phyloP scores from a whole-genome alignment of 164 flowering plant species.

The Nymphaea thermarum region DNA sequence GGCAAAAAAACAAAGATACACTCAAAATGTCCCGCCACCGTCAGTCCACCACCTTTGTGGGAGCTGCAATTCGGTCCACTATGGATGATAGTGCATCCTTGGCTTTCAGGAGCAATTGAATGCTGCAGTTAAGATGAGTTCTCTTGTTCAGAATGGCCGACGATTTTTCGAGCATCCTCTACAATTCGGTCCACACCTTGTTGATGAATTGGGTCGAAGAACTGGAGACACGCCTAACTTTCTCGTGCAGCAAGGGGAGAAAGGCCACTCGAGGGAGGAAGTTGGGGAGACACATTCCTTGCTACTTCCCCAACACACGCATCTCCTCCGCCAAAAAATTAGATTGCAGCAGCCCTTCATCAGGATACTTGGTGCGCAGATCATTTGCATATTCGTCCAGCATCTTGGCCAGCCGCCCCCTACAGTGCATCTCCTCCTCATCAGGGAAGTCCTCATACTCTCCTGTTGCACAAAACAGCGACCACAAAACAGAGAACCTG shows the following conservation, averaged over 20 bases:
- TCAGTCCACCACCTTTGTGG: background rate
- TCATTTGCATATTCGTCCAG: slow-evolving; percentile 15
- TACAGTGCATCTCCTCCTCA: slow-evolving; percentile 11
- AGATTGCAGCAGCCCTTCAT: background rate
- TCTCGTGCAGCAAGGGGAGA: slow-evolving; percentile 6
- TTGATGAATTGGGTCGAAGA: slow-evolving; percentile 11
- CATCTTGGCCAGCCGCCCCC: slow-evolving; percentile 18
- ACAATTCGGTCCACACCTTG: slow-evolving; percentile 8
- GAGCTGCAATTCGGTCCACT: slow-evolving; percentile 5
- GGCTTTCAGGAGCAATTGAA: slow-evolving; percentile 15
- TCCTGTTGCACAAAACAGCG: no score
- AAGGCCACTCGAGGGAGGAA: slow-evolving; percentile 24
- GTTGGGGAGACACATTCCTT: slow-evolving; percentile 28
- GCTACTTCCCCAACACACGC: slow-evolving; percentile 14
- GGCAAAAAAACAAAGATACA: no score
- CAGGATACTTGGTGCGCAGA: background rate
- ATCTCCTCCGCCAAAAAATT: slow-evolving; percentile 21
- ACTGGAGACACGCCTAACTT: slow-evolving; percentile 6
- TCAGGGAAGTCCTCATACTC: slow-evolving; percentile 31
- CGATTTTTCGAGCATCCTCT: slow-evolving; percentile 21
- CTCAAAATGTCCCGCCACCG: no score
- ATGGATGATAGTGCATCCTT: slow-evolving; percentile 4
- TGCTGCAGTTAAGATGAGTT: slow-evolving; percentile 14
- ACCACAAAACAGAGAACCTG: no score
- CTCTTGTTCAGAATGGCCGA: slow-evolving; percentile 14